phyloP scores from a whole-genome alignment of 1,139 yeast species.

The Pichia kudriavzevii region DNA sequence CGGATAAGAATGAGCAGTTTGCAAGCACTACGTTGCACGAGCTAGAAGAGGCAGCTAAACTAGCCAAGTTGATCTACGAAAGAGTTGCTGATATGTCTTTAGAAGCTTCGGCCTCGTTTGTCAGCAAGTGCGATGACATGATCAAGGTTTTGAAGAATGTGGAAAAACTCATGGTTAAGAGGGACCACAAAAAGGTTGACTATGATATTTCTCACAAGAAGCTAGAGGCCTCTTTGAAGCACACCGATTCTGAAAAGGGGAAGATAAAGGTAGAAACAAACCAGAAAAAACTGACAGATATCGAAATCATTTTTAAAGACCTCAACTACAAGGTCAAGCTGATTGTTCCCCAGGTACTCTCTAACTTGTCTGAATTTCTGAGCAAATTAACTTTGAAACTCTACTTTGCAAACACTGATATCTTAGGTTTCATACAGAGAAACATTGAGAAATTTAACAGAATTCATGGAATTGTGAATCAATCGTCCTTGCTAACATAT shows the following conservation, averaged over 20 bases:
- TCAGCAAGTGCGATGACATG: conserved; percentile 35
- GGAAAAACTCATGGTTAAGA: conserved; percentile 37
- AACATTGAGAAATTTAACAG: conserved; percentile 31
- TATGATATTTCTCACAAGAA: conserved; percentile 34
- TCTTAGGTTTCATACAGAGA: conserved; percentile 28
- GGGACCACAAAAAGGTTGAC: conserved; percentile 38
- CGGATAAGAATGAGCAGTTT: conserved; percentile 21
- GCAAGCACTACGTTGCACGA: conserved; percentile 25
- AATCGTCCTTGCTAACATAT: conserved; percentile 16
- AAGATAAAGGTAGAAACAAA: conserved; percentile 29
- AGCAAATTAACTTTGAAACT: conserved; percentile 34
- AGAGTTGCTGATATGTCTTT: conserved; percentile 26
- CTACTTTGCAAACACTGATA: conserved; percentile 30
- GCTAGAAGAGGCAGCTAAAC: conserved; percentile 24
- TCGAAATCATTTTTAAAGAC: conserved; percentile 30
- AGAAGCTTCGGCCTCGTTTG: conserved; percentile 33
- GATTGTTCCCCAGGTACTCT: conserved; percentile 40
- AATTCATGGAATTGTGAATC: conserved; percentile 33
- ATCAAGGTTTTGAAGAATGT: conserved; percentile 32
- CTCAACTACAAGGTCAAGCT: conserved; percentile 36
- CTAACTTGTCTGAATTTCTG: conserved; percentile 43
- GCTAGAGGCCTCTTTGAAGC: conserved; percentile 35
- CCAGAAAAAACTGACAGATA: conserved; percentile 30
- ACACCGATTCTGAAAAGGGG: conserved; percentile 35
- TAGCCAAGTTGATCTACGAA: conserved; percentile 30